phyloP scores from a whole-genome alignment of 164 flowering plant genomes.

The Euptelea pleiosperma region DNA sequence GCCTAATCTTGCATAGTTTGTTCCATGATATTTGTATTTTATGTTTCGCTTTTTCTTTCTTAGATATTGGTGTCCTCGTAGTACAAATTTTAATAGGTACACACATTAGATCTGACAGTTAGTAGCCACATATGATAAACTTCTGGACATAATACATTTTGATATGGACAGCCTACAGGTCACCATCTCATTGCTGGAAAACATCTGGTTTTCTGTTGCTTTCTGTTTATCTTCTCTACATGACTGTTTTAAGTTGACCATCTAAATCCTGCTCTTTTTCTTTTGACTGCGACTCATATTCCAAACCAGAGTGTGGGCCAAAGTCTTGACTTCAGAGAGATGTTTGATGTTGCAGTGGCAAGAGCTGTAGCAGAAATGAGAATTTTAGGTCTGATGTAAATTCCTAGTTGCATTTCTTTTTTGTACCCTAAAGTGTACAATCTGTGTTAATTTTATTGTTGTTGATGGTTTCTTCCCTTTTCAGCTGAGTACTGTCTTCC shows the following conservation, averaged over 20 bases:
- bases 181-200: background rate
- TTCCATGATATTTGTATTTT: too few relatives aligned
- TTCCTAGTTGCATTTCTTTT: background rate
- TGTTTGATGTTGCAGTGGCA: slow-evolving; percentile 87
- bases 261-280: background rate
- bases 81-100: too few relatives aligned
- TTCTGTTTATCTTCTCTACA: background rate
- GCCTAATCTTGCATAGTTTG: too few relatives aligned
- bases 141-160: too few relatives aligned
- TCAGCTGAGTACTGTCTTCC: slow-evolving; percentile 94
- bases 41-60: too few relatives aligned
- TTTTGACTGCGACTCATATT: background rate
- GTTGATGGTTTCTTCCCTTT: background rate
- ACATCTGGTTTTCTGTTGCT: background rate
- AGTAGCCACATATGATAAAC: too few relatives aligned
- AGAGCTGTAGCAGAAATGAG: slow-evolving; percentile 99
- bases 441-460: slow-evolving; percentile 3
- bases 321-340: slow-evolving; percentile 56
- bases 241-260: background rate
- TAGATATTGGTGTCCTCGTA: too few relatives aligned
- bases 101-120: too few relatives aligned
- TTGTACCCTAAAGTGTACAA: background rate
- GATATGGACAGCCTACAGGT: too few relatives aligned
- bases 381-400: slow-evolving; percentile 53
- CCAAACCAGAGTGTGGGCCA: slow-evolving; percentile 66